A percentile compares a stretch with the other conserved stretches of the same genome.
These are phyloP conservation scores for Murraya koenigii DNA, from an alignment of 345 rosid genomes.

Conservation along the genomic window DNA sequence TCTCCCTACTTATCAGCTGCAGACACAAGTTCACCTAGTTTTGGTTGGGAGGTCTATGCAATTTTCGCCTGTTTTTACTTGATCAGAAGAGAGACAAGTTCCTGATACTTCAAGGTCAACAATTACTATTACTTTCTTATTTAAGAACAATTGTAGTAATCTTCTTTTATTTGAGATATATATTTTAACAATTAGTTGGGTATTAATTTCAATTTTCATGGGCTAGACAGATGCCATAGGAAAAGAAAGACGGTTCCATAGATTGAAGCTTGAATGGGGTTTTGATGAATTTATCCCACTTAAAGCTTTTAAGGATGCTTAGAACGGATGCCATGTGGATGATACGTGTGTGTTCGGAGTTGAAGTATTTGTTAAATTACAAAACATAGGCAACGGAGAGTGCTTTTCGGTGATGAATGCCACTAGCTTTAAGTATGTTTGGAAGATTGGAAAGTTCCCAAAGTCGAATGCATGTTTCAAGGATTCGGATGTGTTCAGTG, in stretches of 20 bases:
- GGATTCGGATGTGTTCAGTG: no score
- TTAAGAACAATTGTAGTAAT: no score
- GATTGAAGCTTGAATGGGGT: conserved; percentile 10
- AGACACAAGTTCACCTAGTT: neutral
- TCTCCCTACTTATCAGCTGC: no score
- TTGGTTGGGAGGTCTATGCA: neutral
- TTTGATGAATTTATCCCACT: neutral
- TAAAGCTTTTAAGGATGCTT: conserved; percentile 9
- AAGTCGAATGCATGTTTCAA: neutral
- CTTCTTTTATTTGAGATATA: no score
- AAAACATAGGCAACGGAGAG: conserved; percentile 22
- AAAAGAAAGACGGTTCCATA: conserved; percentile 23
- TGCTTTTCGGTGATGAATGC: no score
- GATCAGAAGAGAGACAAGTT: neutral
- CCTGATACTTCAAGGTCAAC: neutral
- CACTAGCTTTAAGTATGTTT: conserved; percentile 2
- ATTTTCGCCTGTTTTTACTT: neutral
- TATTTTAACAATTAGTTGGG: no score
- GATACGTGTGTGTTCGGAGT: conserved; percentile 29
- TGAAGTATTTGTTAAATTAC: conserved; percentile 28
- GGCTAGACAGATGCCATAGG: neutral
- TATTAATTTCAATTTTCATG: no score
- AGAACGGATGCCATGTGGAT: conserved; percentile 21
- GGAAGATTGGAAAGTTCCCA: conserved; percentile 26
- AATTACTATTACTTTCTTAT: no score